Base-by-base conservation (phyloP, 768 basidiomycete genomes). In the Pisolithus sp. region DNA sequence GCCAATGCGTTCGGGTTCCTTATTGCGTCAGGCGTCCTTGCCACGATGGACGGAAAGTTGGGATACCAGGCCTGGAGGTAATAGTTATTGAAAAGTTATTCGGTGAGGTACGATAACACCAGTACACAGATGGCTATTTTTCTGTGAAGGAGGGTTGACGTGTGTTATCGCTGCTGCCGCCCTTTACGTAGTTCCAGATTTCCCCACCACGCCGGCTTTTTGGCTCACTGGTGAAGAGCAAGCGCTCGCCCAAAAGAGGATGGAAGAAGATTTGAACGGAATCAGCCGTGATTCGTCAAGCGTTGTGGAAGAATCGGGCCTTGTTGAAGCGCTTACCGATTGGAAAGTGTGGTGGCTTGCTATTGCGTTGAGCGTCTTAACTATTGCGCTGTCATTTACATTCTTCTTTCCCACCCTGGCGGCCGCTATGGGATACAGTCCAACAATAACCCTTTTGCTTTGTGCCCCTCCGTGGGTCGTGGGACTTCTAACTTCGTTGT, bases 271-370 rank as follows among this genome's bases (percentile, higher is more conserved):
- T 48, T 70, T 72, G 26, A 77, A 78, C 20, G 72, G 80, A 18
- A 73, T 75, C 9, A 78, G 81, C 51, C 68, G 75, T 42, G 68
- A 71, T 26, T 67, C 77, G 49, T 71, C 65, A 7, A 75, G 76
- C 53, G 53, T 34, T 21, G 47, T 58, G 58, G 49, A 28, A 67
- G 68, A 6, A 65, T 66, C 69, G 34, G 85, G 84, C 13, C 62
- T 89, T 7, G 50, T 63, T 7, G 62, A 83, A 58, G 83, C 86
- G 15, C 24, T 88, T 49, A 73, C 71, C 23, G 89, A 93, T 62
- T 83, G 82, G 84, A 86, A 82, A 67, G 83, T 92, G 36, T 92
- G 89, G 85, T 86, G 80, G 79, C 72, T 93, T 44, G 77, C 85
- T 10, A 54, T 87, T 28, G 75, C 83, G 2, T 64, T 86, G 45